phyloP scores from a whole-genome alignment of 116 monocot species.

The Posidonia oceanica region DNA sequence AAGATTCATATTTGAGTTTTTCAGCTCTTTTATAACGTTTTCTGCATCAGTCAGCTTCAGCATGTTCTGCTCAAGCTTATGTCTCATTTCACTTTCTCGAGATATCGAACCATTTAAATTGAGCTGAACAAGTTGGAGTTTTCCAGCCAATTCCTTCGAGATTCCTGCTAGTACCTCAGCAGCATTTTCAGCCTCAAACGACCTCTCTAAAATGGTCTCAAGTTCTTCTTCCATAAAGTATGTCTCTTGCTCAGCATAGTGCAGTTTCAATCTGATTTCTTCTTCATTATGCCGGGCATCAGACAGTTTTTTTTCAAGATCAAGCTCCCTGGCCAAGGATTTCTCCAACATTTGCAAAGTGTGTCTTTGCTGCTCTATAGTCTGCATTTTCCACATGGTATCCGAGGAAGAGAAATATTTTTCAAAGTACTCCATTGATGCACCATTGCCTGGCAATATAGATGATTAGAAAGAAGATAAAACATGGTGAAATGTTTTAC shows the following conservation, averaged over 20 bases:
- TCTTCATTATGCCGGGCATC: slow-evolving; percentile 47
- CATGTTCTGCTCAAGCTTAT: slow-evolving; percentile 20
- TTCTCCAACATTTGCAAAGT: slow-evolving; percentile 61
- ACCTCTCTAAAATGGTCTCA: slow-evolving; percentile 28
- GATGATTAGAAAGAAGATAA: background rate
- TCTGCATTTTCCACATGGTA: slow-evolving; percentile 37
- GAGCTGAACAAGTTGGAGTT: slow-evolving; percentile 31
- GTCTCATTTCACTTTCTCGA: slow-evolving; percentile 26
- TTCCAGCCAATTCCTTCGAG: slow-evolving; percentile 40
- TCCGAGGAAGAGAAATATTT: slow-evolving; percentile 19
- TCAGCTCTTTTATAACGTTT: slow-evolving; percentile 11
- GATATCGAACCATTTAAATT: slow-evolving; percentile 17
- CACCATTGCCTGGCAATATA: slow-evolving; percentile 20
- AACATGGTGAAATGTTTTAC: background rate
- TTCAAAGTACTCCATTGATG: slow-evolving; percentile 11
- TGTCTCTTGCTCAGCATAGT: slow-evolving; percentile 29
- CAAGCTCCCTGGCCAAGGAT: slow-evolving; percentile 80
- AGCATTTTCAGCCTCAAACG: slow-evolving; percentile 63
- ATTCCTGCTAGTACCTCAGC: slow-evolving; percentile 33
- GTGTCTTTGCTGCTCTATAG: slow-evolving; percentile 50
- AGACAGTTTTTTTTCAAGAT: slow-evolving; percentile 58
- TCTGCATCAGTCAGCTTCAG: slow-evolving; percentile 16
- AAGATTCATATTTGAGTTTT: background rate
- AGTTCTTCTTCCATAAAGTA: slow-evolving; percentile 45
- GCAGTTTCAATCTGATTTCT: slow-evolving; percentile 44